phyloP scores from a whole-genome alignment of 2,329 filamentous ascomycete species.

The Xylaria sp. region DNA sequence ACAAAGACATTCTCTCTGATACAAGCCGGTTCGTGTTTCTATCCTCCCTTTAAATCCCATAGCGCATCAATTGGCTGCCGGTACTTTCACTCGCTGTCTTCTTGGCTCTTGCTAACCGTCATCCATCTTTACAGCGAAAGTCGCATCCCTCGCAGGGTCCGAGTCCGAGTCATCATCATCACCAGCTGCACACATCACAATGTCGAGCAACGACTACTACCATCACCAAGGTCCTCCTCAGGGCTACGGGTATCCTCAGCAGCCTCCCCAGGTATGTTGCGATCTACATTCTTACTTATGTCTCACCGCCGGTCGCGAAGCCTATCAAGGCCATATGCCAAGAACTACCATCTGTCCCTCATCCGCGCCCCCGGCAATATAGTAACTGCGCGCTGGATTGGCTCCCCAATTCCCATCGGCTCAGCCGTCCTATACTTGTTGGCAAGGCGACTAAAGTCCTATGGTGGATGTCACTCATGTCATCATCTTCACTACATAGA shows the following conservation, averaged over 20 bases:
- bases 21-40: conserved; percentile 18
- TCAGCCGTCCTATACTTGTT: neutral
- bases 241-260: conserved; percentile 53
- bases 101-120: conserved; percentile 19
- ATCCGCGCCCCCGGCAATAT: conserved; percentile 10
- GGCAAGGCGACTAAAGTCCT: conserved; percentile 8
- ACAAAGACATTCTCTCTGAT: neutral
- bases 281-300: neutral
- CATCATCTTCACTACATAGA: conserved; percentile 1
- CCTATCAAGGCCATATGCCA: conserved; percentile 22
- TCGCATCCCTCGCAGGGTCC: neutral
- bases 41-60: neutral
- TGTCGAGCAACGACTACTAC: conserved; percentile 50
- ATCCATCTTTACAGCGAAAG: conserved; percentile 5
- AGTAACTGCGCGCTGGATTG: conserved; percentile 2
- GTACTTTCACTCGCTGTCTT: too few species aligned
- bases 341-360: conserved; percentile 22
- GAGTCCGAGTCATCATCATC: conserved; percentile 14
- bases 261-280: conserved; percentile 56
- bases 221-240: conserved; percentile 50
- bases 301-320: conserved; percentile 28
- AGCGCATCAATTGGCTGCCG: neutral
- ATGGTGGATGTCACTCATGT: conserved; percentile 4
- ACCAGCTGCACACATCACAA: conserved; percentile 36
- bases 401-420: conserved; percentile 3